These are phyloP conservation scores for Chaetomium olivaceum DNA, from an alignment of 2,329 filamentous ascomycete species.

Conservation along the genomic window DNA sequence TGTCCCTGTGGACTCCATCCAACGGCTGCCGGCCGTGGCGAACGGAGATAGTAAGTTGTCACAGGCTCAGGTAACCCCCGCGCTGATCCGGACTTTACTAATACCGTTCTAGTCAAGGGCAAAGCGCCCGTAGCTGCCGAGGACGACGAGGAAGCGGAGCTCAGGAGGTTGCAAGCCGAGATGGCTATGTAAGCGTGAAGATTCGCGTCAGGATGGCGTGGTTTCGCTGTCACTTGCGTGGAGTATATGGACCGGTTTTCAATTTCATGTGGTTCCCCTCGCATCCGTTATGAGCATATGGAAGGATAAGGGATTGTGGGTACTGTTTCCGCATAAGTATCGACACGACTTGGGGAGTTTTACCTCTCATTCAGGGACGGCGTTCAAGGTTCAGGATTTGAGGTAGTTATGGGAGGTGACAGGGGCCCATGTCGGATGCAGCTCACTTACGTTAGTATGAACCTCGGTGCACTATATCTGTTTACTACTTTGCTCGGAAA, in stretches of 20 bases:
- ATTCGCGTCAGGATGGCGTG: slow-evolving; percentile 8
- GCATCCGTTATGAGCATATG: background rate
- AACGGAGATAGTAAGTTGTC: slow-evolving; percentile 71
- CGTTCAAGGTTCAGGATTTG: slow-evolving; percentile 26
- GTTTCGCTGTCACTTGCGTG: slow-evolving; percentile 9
- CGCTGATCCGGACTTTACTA: slow-evolving; percentile 25
- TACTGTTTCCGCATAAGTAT: background rate
- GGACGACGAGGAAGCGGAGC: slow-evolving; percentile 94
- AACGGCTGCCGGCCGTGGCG: slow-evolving; percentile 72
- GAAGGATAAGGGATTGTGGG: background rate
- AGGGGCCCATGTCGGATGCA: slow-evolving; percentile 3
- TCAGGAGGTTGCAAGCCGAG: slow-evolving; percentile 89
- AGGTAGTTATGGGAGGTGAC: slow-evolving; percentile 17
- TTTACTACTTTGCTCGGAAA: slow-evolving; percentile 1
- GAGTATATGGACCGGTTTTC: background rate
- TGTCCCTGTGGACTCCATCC: slow-evolving; percentile 75
- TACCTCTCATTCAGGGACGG: slow-evolving; percentile 20
- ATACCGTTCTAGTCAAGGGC: slow-evolving; percentile 48
- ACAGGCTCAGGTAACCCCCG: background rate
- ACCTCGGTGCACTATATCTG: background rate
- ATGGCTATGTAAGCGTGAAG: slow-evolving; percentile 77
- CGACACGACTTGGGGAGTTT: slow-evolving; percentile 7
- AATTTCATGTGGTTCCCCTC: background rate
- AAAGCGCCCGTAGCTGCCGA: slow-evolving; percentile 61
- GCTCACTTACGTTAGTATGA: background rate